Percentiles rank a stretch among this genome's conserved stretches.
Evolutionary conservation across 345 rosid species (phyloP).

Genomic region (Lepidium aucheri): DNA sequence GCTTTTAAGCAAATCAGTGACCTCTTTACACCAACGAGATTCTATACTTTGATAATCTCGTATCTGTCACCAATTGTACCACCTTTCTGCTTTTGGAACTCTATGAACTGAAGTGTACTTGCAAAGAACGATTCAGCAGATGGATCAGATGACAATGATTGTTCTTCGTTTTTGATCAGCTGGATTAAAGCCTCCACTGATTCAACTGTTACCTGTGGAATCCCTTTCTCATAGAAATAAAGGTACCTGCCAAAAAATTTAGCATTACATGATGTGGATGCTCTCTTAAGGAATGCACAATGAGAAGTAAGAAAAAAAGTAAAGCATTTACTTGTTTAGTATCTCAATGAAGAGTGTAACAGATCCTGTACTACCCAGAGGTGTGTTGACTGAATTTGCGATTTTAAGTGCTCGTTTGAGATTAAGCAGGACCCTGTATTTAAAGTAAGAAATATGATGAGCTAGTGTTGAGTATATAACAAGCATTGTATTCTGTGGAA

Average conservation of each 20-base stretch:
- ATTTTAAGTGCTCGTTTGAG: slow-evolving; percentile 92
- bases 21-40: not conserved
- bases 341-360: slow-evolving; percentile 82
- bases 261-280: not conserved
- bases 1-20: slow-evolving; percentile 3
- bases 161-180: slow-evolving; percentile 60
- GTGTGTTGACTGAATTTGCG: slow-evolving; percentile 69
- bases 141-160: slow-evolving; percentile 38
- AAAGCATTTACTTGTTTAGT: slow-evolving; percentile 70
- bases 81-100: slow-evolving; percentile 96
- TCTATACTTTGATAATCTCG: slow-evolving; percentile 60
- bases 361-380: slow-evolving; percentile 78
- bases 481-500: not conserved
- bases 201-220: slow-evolving; percentile 59
- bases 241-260: slow-evolving; percentile 47
- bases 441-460: not conserved
- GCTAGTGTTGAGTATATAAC: not conserved
- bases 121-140: slow-evolving; percentile 74
- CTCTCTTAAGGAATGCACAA: not conserved
- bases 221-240: slow-evolving; percentile 88
- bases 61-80: slow-evolving; percentile 78
- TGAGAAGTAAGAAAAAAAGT: not conserved
- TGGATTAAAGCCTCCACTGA: slow-evolving; percentile 77
- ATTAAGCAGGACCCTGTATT: slow-evolving; percentile 72
- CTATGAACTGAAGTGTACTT: slow-evolving; percentile 63